Percentiles rank a stretch among this genome's conserved stretches.
Conservation (phyloP, 495 filamentous ascomycete species). For the Lophiostoma macrostomum region DNA sequence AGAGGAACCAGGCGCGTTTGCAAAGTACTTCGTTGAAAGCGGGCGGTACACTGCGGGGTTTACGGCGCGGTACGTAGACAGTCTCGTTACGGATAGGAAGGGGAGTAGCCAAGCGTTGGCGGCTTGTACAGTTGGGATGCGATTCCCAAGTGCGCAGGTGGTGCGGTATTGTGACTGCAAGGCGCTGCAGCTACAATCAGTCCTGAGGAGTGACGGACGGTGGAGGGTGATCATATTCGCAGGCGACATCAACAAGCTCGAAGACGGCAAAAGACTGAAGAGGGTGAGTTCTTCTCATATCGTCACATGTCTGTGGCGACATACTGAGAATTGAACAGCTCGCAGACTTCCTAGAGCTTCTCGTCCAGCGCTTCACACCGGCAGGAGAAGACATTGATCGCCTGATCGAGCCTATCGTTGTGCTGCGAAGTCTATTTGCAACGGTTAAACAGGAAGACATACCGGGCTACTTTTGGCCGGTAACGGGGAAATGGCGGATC, state of each 20-base stretch:
- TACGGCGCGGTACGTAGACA: constrained; percentile 51
- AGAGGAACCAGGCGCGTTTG: constrained; percentile 39
- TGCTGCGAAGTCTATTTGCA: constrained; percentile 53
- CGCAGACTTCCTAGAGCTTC: constrained; percentile 42
- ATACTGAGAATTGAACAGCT: too few species aligned
- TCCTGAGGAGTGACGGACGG: constrained; percentile 51
- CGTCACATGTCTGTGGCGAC: too few species aligned
- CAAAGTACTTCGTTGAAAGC: constrained; percentile 58
- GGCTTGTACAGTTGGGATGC: constrained; percentile 51
- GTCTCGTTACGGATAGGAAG: constrained; percentile 6
- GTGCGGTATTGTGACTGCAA: constrained; percentile 57
- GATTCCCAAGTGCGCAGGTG: constrained; percentile 56
- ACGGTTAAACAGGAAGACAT: constrained; percentile 58
- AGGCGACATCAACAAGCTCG: constrained; percentile 46
- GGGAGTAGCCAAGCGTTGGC: constrained; percentile 37
- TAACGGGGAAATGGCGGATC: constrained; percentile 57
- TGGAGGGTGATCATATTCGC: constrained; percentile 63
- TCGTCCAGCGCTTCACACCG: constrained; percentile 49
- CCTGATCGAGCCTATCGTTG: constrained; percentile 59
- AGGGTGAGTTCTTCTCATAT: constrained; percentile 10
- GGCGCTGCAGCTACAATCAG: constrained; percentile 52
- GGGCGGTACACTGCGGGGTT: constrained; percentile 64
- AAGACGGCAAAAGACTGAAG: constrained; percentile 28
- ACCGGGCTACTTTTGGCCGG: constrained; percentile 57
- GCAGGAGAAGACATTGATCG: constrained; percentile 50